These are phyloP conservation scores for Xanthoconium purpureum DNA, from an alignment of 768 basidiomycete genomes.

Conservation along the genomic window DNA sequence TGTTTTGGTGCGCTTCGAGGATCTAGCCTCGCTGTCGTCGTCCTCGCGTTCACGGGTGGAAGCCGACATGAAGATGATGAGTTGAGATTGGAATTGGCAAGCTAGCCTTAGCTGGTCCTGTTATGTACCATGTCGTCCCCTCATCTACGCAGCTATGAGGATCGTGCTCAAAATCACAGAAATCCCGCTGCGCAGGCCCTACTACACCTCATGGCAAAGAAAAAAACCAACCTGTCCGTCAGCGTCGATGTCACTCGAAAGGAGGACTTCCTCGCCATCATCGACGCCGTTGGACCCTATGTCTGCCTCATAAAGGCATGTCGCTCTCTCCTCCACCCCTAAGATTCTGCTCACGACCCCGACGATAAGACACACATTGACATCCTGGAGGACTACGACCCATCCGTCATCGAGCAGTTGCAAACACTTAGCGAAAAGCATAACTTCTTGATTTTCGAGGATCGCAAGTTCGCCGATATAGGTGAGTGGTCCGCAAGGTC, in stretches of 20 bases:
- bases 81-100: not conserved
- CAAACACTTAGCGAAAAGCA: constrained; percentile 70
- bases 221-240: constrained; percentile 89
- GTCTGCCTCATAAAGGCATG: constrained; percentile 92
- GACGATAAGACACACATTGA: constrained; percentile 87
- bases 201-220: constrained; percentile 79
- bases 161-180: constrained; percentile 52
- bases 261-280: constrained; percentile 76
- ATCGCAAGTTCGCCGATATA: constrained; percentile 98
- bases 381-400: constrained; percentile 89
- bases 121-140: constrained; percentile 31
- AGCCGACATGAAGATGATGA: constrained; percentile 22
- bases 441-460: constrained; percentile 96
- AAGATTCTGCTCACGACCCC: constrained; percentile 24
- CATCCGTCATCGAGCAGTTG: constrained; percentile 63
- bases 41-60: constrained; percentile 51
- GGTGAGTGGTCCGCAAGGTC: constrained; percentile 46
- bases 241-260: constrained; percentile 90
- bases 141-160: constrained; percentile 54
- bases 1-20: constrained; percentile 39
- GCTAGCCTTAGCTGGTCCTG: not conserved
- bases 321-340: constrained; percentile 6
- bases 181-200: constrained; percentile 81
- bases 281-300: constrained; percentile 84
- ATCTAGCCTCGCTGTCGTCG: constrained; percentile 37